Evolutionary conservation across 305 asterid species (phyloP), one percentile per base, ranked within the genome.

Genomic region (Rubia tinctorum): DNA sequence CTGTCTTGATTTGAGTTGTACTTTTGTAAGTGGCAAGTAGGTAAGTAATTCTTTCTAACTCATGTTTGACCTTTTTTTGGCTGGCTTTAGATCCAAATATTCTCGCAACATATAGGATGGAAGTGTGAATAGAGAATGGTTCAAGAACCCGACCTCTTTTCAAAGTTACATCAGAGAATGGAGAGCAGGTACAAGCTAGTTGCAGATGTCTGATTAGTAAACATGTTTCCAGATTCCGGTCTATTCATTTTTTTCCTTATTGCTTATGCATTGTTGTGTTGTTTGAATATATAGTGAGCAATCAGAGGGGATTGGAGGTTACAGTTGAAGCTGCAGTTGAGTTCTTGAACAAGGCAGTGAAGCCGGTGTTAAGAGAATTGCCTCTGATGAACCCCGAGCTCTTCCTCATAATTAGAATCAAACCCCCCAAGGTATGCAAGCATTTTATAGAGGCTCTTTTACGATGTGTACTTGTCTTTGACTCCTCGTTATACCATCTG

Each of bases 141-240:
- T 80, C 76, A 69, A 85, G 84, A 84, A 77, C 85, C 68, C 90
- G 88, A 37, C 96, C 97, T 76, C 81, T 86, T 67, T 93, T 91
- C 80, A 88, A 79, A 90, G 95, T 93, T 81, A 89, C 97, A 66
- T 70, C 86, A 73, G 94, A 89, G 72, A 77, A 76, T 68, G 96
- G 96, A 80, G 96, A 91, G 75, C 96, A 89, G 98, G 98, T 93
- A 89, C 58, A 55, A 47, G 70, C 60, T 70, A 76, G 75, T 78
- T 78, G 75, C 74, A 14, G 67, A 40, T 65, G 65, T 69, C 8
- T 64, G 43, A 76, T 64, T 64, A 56, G 7, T 22, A 71, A 66
- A 44, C 7, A n/a, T 63, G 45, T 75, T 60, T 75, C 71, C 53
- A 73, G 60, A 66, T 67, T 39, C 49, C n/a, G n/a, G n/a, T n/a